Evolutionary conservation across 1,284 basidiomycete species (phyloP).

Genomic region (Leccinum holopus): DNA sequence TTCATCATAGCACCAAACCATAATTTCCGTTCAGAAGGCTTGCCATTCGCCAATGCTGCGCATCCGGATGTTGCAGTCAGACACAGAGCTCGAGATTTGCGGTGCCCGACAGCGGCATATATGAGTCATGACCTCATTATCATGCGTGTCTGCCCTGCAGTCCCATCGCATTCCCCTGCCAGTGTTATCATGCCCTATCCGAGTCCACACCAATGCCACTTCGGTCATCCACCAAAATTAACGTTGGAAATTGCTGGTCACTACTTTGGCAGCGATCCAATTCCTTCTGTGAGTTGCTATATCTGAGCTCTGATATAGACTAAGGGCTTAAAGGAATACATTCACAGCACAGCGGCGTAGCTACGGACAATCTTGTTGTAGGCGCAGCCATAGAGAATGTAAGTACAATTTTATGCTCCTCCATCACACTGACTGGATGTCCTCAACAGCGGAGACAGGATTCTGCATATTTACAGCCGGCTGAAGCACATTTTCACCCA

Average conservation of each 20-base stretch:
- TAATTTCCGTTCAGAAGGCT: background rate
- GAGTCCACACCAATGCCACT: background rate
- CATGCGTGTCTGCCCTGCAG: background rate
- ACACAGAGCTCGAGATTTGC: background rate
- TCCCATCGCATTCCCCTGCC: background rate
- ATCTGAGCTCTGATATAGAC: too few species aligned
- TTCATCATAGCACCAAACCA: background rate
- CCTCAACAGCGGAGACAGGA: background rate
- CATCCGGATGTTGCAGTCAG: background rate
- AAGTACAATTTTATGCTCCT: background rate
- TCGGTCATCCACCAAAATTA: background rate
- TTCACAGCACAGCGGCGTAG: too few species aligned
- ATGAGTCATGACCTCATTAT: background rate
- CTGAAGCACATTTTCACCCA: background rate
- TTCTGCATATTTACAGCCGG: background rate
- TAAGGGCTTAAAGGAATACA: too few species aligned
- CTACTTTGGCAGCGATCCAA: too few species aligned
- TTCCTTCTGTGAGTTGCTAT: too few species aligned
- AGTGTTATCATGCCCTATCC: background rate
- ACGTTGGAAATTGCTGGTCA: too few species aligned
- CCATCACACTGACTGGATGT: background rate
- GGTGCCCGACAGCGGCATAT: background rate
- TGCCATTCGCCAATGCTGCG: background rate
- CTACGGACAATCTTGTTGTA: background rate
- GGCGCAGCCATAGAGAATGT: background rate